Percentiles rank a stretch among this genome's conserved stretches.
Evolutionary conservation across 352 stramenopile species (phyloP).

Genomic region (Sclerospora graminicola): DNA sequence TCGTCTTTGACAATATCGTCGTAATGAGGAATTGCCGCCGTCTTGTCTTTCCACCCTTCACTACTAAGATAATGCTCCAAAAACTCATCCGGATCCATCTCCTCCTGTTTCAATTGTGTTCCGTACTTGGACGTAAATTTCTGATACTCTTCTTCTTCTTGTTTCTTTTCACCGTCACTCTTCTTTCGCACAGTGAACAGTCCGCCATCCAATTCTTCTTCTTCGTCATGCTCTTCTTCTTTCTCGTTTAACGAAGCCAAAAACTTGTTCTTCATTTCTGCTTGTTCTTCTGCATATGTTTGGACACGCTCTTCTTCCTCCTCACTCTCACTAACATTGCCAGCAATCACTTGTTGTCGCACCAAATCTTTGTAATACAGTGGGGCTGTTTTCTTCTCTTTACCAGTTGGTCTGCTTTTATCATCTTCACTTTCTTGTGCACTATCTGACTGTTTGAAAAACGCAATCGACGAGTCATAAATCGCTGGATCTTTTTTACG

Average conservation of each 20-base stretch:
- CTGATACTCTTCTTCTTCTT: constrained; percentile 62
- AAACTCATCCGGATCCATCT: constrained; percentile 67
- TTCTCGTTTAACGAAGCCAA: constrained; percentile 40
- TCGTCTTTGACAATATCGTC: constrained; percentile 84
- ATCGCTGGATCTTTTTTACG: constrained; percentile 87
- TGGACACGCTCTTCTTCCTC: constrained; percentile 30
- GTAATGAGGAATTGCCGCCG: constrained; percentile 47
- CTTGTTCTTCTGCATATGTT: constrained; percentile 64
- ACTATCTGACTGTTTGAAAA: constrained; percentile 68
- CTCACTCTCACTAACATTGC: constrained; percentile 62
- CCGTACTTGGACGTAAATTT: constrained; percentile 59
- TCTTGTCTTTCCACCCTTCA: constrained; percentile 80
- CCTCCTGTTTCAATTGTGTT: constrained; percentile 41
- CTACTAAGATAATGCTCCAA: constrained; percentile 70
- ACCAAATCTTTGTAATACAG: constrained; percentile 94
- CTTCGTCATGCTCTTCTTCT: constrained; percentile 39
- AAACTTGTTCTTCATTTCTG: constrained; percentile 58
- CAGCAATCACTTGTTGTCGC: constrained; percentile 89
- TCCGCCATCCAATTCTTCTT: constrained; percentile 65
- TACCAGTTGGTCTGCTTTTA: constrained; percentile 20
- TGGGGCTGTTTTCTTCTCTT: constrained; percentile 31
- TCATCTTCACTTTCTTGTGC: constrained; percentile 17
- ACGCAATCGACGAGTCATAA: constrained; percentile 86
- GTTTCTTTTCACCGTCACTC: constrained; percentile 35
- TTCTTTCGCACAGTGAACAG: constrained; percentile 70